Percentiles rank a stretch among this genome's conserved stretches.
These are phyloP conservation scores for Kluyveromyces nonfermentans DNA, from an alignment of 805 yeast genomes.

Conservation along the genomic window DNA sequence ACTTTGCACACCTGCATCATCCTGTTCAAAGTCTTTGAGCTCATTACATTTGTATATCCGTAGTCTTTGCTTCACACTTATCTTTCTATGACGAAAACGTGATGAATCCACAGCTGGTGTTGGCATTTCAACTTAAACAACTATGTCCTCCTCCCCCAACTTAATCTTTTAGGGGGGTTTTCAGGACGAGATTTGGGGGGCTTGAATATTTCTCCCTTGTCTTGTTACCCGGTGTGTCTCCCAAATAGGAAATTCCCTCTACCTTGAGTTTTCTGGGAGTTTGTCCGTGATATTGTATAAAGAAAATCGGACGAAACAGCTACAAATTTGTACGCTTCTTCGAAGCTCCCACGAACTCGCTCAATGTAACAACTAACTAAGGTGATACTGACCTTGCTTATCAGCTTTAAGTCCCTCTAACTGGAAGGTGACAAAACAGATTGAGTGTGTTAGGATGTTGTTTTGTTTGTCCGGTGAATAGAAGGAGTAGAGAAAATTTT, in stretches of 20 bases:
- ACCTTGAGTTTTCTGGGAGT: neutral
- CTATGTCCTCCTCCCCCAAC: neutral
- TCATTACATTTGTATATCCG: conserved; percentile 71
- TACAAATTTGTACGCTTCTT: neutral
- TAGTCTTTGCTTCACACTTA: conserved; percentile 81
- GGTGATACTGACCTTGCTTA: neutral
- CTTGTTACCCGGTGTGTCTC: neutral
- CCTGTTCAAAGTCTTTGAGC: conserved; percentile 65
- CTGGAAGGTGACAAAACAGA: neutral
- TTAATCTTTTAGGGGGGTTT: neutral
- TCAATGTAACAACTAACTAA: neutral
- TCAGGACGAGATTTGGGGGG: neutral
- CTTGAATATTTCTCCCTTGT: neutral
- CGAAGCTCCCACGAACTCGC: neutral
- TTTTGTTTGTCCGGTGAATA: conserved; percentile 3
- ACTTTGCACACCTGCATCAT: conserved; percentile 13
- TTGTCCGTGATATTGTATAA: neutral
- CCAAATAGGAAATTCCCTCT: neutral
- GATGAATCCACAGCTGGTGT: conserved; percentile 7
- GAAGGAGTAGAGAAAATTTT: neutral
- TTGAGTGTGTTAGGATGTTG: neutral
- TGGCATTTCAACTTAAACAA: conserved; percentile 1
- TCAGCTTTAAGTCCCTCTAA: neutral
- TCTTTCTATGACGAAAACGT: conserved; percentile 88
- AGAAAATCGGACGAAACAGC: neutral